phyloP scores from a whole-genome alignment of 140 eudicot species.

The Anethum foeniculum region DNA sequence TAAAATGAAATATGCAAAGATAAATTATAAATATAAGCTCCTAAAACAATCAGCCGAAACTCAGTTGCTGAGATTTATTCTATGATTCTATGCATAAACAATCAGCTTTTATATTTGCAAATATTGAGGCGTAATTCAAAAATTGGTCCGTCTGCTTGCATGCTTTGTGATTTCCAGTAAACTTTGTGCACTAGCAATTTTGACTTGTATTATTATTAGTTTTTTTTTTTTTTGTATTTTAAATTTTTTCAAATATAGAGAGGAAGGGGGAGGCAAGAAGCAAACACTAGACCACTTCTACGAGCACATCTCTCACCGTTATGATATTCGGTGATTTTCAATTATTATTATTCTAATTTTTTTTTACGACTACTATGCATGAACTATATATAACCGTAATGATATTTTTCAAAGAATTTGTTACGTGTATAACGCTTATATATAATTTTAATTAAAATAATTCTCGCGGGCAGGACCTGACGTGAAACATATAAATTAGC shows the following conservation, averaged over 20 bases:
- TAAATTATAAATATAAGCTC: neutral
- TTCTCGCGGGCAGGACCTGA: neutral
- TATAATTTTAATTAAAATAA: neutral
- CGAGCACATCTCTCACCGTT: neutral
- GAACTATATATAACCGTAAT: neutral
- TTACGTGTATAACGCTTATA: neutral
- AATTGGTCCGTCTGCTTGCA: too few species aligned
- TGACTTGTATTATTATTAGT: too few species aligned
- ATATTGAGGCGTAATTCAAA: neutral
- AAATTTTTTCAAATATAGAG: too few species aligned
- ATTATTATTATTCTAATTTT: neutral
- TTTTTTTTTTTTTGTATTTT: too few species aligned
- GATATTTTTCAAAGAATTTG: neutral
- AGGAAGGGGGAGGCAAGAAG: too few species aligned
- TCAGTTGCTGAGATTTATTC: neutral
- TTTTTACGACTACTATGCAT: neutral
- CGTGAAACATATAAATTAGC: neutral
- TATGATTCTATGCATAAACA: too few species aligned
- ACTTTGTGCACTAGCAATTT: too few species aligned
- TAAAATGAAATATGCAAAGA: neutral
- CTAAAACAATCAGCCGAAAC: too few species aligned
- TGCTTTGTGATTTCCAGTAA: too few species aligned
- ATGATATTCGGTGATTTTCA: neutral
- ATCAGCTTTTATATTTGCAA: too few species aligned
- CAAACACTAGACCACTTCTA: neutral